phyloP scores from a whole-genome alignment of 257 asterid species.

The Forsythia suspensa region DNA sequence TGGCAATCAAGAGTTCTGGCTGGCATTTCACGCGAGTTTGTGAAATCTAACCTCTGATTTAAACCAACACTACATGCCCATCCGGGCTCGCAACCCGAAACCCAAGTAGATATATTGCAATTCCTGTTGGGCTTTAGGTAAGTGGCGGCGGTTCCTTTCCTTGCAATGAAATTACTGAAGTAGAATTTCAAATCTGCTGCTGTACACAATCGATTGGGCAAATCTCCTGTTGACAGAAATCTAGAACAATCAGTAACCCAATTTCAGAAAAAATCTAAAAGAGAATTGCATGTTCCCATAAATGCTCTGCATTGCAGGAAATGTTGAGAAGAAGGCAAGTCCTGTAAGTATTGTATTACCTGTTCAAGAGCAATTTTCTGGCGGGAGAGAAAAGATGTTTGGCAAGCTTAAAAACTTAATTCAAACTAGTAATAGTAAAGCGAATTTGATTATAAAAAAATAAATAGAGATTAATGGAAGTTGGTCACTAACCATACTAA shows the following conservation, averaged over 20 bases:
- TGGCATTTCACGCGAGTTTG: conserved; percentile 45
- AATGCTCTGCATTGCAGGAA: not conserved
- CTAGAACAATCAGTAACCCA: not conserved
- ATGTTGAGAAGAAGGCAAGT: not conserved
- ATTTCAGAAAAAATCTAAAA: not conserved
- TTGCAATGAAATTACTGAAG: conserved; percentile 64
- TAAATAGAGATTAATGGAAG: no score
- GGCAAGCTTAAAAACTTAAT: not conserved
- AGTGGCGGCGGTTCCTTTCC: conserved; percentile 22
- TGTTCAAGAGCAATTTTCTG: not conserved
- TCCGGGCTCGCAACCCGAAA: conserved; percentile 94
- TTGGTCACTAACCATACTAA: no score
- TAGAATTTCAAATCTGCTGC: conserved; percentile 76
- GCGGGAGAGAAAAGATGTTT: not conserved
- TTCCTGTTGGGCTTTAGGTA: conserved; percentile 65
- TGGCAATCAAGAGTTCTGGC: conserved; percentile 65
- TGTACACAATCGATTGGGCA: conserved; percentile 73
- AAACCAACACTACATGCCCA: conserved; percentile 77
- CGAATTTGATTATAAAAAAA: no score
- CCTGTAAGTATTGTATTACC: not conserved
- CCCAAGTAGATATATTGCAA: conserved; percentile 77
- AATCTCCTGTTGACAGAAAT: conserved; percentile 47
- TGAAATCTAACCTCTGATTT: conserved; percentile 34
- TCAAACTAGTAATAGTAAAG: no score
- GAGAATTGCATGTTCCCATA: not conserved